Base-by-base conservation (phyloP, 495 filamentous ascomycete species). In the Penicillium silybi region DNA sequence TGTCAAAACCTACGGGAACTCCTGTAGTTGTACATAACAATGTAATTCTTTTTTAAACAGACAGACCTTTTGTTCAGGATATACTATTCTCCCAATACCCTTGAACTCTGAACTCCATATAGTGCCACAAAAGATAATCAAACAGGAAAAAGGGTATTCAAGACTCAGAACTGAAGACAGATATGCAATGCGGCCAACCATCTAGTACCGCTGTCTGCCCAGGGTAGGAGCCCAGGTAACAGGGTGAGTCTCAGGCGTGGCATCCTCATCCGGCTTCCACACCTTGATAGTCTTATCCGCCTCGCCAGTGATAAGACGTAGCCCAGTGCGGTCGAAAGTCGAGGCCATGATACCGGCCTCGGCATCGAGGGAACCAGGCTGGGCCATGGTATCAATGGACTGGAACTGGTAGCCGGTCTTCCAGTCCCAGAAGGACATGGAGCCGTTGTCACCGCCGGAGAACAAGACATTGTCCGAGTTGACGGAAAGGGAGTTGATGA, bases 351-450 rank as follows among this genome's bases (percentile, higher is more conserved):
- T 81, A 29, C 95, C 95, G 3, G 89, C 83, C 70, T 99, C 95
- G 26, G 95, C 95, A 62, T 97, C 92, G 18, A 99, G 74, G 29
- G 86, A 90, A 48, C 95, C 93, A 0, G 95, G 95, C 70, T 99
- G 95, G 1, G 93, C 93, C 9, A 85, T 90, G 6, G 88, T 95
- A 44, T 97, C 90, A 10, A 91, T 73, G 10, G 80, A 77, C 70
- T 99, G 95, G 72, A 90, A 97, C 18, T 86, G 78, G 61, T 97
- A 81, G 0, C 95, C 95, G 3, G 91, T 89, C 76, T 97, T 97
- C 95, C 95, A 99, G 69, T 99, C 95, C 88, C 90, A 99, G 78
- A 99, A 97, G 58, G 83, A 87, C 80, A 97, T 93, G 47, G 89
- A 92, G 38, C 95, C 95, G 61, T 97, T 95, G 57, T 99, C 95